Evolutionary conservation across 2,329 filamentous ascomycete genomes (phyloP), one percentile per base, ranked within the genome.

Genomic region (Venturiaceae sp.): DNA sequence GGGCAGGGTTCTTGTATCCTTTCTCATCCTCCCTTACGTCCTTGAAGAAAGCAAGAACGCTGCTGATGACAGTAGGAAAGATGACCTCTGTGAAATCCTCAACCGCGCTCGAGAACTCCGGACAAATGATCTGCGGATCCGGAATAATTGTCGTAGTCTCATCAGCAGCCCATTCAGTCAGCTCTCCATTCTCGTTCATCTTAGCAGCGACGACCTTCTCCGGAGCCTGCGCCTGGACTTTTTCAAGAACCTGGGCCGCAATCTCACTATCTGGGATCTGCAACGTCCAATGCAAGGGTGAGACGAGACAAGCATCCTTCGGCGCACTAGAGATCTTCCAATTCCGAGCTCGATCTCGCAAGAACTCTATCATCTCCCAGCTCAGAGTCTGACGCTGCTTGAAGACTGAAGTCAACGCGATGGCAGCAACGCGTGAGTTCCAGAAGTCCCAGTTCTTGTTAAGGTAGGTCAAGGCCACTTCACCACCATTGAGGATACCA

Each of bases 91-190:
- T 73, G 65, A 83, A 76, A 34, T 76, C 67, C 1, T 71, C 64
- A 61, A 87, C 83, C 3, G 86, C 86, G 1, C 85, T 81, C n/a
- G 86, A 85, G 70, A 86, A 87, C 61, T 84, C 80, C 4, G 87
- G 86, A 62, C 83, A 87, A 46, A 80, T 74, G 11, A 69, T 63
- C 16, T 58, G 44, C 7, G 23, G 23, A 30, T 50, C 44, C 26
- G 44, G 44, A 8, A 50, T 8, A 5, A 50, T 16, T 26, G 16
- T 50, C 23, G 16, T n/a, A n/a, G n/a, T 50, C 14, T 50, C 44
- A 8, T 23, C 23, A 21, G 30, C 23, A 30, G 44, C 44, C 44
- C 44, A 32, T 28, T 56, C 53, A 14, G 34, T 41, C 0, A 75
- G 55, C 21, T 65, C 28, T n/a, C 37, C 19, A 14, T 62, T 61